phyloP scores from a whole-genome alignment of 1,284 basidiomycete species.

The Rhodotorula glutinis region DNA sequence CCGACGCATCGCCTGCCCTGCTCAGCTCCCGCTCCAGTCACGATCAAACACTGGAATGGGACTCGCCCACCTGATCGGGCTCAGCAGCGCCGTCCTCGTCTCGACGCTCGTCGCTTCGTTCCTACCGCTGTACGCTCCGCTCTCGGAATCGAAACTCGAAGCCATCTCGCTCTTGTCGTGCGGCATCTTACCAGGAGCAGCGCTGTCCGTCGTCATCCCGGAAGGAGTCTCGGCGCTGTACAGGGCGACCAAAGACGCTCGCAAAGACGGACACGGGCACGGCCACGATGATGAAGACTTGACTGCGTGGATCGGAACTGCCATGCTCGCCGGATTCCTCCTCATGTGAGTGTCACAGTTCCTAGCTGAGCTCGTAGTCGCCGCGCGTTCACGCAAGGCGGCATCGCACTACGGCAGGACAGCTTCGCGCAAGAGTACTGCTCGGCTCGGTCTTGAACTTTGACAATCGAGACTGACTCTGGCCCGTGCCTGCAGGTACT shows the following conservation, averaged over 20 bases:
- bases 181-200: conserved; percentile 82
- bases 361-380: too few species aligned
- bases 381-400: too few species aligned
- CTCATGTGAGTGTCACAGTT: conserved; percentile 78
- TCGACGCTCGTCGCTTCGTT: conserved; percentile 69
- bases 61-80: conserved; percentile 54
- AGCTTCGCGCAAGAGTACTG: too few species aligned
- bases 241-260: conserved; percentile 8
- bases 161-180: conserved; percentile 48
- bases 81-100: conserved; percentile 67
- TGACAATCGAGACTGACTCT: too few species aligned
- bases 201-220: conserved; percentile 83
- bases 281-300: conserved; percentile 11
- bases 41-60: too few species aligned
- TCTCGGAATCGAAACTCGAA: conserved; percentile 52
- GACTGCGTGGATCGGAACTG: conserved; percentile 58
- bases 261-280: conserved; percentile 20
- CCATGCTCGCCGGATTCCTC: conserved; percentile 73
- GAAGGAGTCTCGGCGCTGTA: conserved; percentile 52
- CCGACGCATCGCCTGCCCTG: too few species aligned
- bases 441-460: too few species aligned
- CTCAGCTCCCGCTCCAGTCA: too few species aligned
- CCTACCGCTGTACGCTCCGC: conserved; percentile 67
- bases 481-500: conserved; percentile 17
- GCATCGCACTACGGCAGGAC: too few species aligned